These are phyloP conservation scores for Hirsutella thompsonii DNA, from an alignment of 2,329 filamentous ascomycete genomes.

Conservation along the genomic window DNA sequence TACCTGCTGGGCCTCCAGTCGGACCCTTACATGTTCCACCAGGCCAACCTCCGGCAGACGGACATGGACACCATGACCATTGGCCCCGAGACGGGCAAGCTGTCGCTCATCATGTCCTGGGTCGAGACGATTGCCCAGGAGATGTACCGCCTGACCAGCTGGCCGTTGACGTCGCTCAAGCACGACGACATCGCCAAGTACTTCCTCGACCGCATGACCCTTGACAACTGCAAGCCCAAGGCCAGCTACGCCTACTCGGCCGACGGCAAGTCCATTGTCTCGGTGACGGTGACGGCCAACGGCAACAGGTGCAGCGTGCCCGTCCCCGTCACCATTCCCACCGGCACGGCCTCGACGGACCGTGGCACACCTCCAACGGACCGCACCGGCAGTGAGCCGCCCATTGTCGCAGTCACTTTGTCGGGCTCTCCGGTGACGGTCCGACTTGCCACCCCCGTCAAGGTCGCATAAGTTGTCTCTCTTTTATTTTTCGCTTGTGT, in stretches of 20 bases:
- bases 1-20: constrained; percentile 42
- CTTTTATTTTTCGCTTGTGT: no score
- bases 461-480: background rate
- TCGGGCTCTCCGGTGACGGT: constrained; percentile 30
- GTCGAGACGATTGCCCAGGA: constrained; percentile 39
- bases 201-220: constrained; percentile 39
- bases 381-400: constrained; percentile 39
- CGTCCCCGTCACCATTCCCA: constrained; percentile 42
- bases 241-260: constrained; percentile 30
- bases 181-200: constrained; percentile 33
- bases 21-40: constrained; percentile 49
- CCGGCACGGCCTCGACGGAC: constrained; percentile 23
- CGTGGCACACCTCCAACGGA: constrained; percentile 30
- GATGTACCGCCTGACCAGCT: constrained; percentile 30
- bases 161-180: constrained; percentile 12
- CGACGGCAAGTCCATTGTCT: constrained; percentile 29
- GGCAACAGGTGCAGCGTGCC: constrained; percentile 35
- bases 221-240: constrained; percentile 37
- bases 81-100: constrained; percentile 29
- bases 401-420: constrained; percentile 35
- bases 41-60: constrained; percentile 43
- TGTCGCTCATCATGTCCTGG: constrained; percentile 45
- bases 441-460: constrained; percentile 9
- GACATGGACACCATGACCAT: constrained; percentile 33
- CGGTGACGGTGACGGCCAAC: constrained; percentile 33